phyloP scores from a whole-genome alignment of 2,329 filamentous ascomycete genomes.

The Diplodia seriata region DNA sequence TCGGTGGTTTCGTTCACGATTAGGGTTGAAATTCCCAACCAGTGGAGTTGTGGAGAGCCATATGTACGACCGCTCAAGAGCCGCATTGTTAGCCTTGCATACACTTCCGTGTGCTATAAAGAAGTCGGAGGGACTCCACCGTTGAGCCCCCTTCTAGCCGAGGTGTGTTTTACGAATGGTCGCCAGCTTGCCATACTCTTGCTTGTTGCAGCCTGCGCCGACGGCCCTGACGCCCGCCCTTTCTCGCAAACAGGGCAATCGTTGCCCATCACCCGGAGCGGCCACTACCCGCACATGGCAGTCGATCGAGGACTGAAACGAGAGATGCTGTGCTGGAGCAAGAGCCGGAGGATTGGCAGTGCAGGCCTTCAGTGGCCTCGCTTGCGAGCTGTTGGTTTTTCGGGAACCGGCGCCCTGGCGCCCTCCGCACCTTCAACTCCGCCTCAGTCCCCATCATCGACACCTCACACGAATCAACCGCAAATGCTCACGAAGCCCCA shows the following conservation, averaged over 20 bases:
- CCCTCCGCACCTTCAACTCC: neutral
- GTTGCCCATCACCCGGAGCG: neutral
- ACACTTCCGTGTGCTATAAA: too few species aligned
- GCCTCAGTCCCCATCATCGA: too few species aligned
- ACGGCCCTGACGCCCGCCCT: neutral
- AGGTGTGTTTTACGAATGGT: neutral
- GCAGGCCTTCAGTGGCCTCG: neutral
- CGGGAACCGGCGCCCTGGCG: too few species aligned
- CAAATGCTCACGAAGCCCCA: neutral
- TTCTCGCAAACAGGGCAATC: neutral
- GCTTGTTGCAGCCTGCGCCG: too few species aligned
- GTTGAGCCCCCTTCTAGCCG: neutral
- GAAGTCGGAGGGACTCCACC: neutral
- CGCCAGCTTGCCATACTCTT: neutral
- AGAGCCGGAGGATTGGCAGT: too few species aligned
- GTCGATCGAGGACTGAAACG: neutral
- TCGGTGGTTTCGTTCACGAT: too few species aligned
- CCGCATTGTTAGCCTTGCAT: neutral
- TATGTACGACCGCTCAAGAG: neutral
- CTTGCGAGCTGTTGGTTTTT: neutral
- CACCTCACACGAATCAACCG: neutral
- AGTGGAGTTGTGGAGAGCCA: too few species aligned
- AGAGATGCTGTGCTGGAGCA: neutral
- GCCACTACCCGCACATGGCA: neutral
- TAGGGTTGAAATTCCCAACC: too few species aligned